Percentiles rank a stretch among this genome's conserved stretches.
Conservation (phyloP, 1,284 basidiomycete species). For the Rhodotorula sp. region DNA sequence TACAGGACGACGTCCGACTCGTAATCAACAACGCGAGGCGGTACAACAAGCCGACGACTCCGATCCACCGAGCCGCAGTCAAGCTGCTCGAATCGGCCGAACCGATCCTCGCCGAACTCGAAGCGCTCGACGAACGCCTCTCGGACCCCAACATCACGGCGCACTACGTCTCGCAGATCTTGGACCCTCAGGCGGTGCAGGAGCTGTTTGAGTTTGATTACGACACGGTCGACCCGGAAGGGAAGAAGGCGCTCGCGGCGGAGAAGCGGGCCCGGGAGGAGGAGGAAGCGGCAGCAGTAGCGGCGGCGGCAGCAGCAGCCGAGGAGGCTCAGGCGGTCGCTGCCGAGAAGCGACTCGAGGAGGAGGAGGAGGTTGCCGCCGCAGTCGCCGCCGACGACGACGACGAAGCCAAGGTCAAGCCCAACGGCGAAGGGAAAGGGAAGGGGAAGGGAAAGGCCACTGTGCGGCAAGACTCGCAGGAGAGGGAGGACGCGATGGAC, state of each 20-base stretch:
- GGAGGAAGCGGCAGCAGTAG: conserved; percentile 42
- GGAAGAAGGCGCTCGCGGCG: conserved; percentile 15
- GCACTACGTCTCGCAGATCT: conserved; percentile 2
- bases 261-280: conserved; percentile 22
- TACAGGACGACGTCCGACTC: conserved; percentile 73
- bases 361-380: background rate
- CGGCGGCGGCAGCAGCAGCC: conserved; percentile 43
- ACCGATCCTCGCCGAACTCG: conserved; percentile 42
- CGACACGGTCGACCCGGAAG: conserved; percentile 18
- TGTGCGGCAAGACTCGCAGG: no score
- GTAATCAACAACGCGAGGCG: conserved; percentile 80
- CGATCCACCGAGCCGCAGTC: conserved; percentile 70
- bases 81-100: conserved; percentile 55
- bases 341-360: background rate
- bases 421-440: no score
- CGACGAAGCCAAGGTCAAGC: conserved; percentile 1
- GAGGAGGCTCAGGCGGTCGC: conserved; percentile 4
- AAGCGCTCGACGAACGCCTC: conserved; percentile 1
- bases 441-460: no score
- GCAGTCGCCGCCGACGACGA: background rate
- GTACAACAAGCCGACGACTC: conserved; percentile 77
- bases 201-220: conserved; percentile 20
- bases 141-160: background rate
- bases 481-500: conserved; percentile 6
- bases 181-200: conserved; percentile 23